Evolutionary conservation across 495 filamentous ascomycete genomes (phyloP).

Genomic region (Penicillium riverlandense): DNA sequence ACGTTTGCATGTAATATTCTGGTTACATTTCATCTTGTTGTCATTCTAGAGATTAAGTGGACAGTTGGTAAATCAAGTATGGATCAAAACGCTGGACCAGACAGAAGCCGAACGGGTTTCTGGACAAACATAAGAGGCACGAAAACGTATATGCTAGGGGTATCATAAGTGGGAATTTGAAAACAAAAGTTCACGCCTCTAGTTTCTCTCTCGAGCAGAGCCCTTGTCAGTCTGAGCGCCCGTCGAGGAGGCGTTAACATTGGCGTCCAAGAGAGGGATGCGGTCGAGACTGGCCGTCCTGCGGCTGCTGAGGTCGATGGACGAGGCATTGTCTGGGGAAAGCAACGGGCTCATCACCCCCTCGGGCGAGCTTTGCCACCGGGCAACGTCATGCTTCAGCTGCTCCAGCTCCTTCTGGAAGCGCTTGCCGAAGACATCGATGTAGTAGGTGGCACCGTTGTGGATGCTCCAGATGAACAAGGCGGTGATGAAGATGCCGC

Average conservation of each 20-base stretch:
- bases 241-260: constrained; percentile 13
- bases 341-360: constrained; percentile 24
- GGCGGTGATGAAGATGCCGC: constrained; percentile 62
- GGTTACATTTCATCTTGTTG: too few relatives aligned
- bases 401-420: constrained; percentile 95
- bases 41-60: too few relatives aligned
- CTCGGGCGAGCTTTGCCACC: constrained; percentile 64
- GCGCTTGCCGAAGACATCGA: constrained; percentile 91
- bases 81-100: neutral
- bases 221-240: constrained; percentile 9
- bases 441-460: constrained; percentile 95
- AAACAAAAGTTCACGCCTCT: constrained; percentile 1
- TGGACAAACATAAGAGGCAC: too few relatives aligned
- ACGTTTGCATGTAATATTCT: too few relatives aligned
- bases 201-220: constrained; percentile 19
- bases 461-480: constrained; percentile 89
- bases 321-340: constrained; percentile 14
- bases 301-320: constrained; percentile 10
- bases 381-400: constrained; percentile 80
- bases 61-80: neutral
- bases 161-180: constrained; percentile 10
- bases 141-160: constrained; percentile 4
- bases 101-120: too few relatives aligned
- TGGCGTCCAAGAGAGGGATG: constrained; percentile 35
- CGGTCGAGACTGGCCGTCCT: constrained; percentile 32